These are phyloP conservation scores for Diddensiella santjacobensis DNA, from an alignment of 805 yeast genomes.

Conservation along the genomic window DNA sequence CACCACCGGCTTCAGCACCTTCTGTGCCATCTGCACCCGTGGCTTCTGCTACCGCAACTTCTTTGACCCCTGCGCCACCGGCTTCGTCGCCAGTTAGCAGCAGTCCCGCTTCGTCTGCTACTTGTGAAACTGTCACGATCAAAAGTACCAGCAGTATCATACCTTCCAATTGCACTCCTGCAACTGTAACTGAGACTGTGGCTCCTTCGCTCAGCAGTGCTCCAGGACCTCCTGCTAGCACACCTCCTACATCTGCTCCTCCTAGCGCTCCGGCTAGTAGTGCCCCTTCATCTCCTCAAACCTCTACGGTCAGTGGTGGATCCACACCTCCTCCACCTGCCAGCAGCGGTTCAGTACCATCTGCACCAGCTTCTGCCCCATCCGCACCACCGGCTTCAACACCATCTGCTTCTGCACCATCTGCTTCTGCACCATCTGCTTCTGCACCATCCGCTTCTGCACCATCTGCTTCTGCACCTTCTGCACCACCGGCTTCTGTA, in stretches of 20 bases:
- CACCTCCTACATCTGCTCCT: no score
- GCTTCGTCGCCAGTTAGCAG: no score
- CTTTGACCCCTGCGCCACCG: no score
- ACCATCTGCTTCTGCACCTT: background rate
- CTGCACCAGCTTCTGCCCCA: background rate
- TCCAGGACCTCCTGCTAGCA: background rate
- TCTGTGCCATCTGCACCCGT: no score
- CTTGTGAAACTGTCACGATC: background rate
- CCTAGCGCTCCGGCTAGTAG: no score
- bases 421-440: background rate
- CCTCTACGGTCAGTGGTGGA: background rate
- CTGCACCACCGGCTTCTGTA: background rate
- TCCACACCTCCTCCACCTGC: background rate
- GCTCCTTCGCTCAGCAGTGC: slow-evolving; percentile 2
- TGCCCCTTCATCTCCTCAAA: slow-evolving; percentile 2
- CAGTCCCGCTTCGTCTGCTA: no score
- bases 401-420: no score
- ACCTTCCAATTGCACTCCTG: slow-evolving; percentile 1
- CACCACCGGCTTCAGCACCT: no score
- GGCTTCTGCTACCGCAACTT: no score
- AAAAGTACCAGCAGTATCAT: background rate
- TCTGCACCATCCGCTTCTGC: background rate
- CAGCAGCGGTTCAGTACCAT: background rate
- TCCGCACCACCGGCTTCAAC: no score
- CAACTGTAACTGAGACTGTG: background rate